Evolutionary conservation across 2,329 filamentous ascomycete species (phyloP).

Genomic region (Penicillium glabrum): DNA sequence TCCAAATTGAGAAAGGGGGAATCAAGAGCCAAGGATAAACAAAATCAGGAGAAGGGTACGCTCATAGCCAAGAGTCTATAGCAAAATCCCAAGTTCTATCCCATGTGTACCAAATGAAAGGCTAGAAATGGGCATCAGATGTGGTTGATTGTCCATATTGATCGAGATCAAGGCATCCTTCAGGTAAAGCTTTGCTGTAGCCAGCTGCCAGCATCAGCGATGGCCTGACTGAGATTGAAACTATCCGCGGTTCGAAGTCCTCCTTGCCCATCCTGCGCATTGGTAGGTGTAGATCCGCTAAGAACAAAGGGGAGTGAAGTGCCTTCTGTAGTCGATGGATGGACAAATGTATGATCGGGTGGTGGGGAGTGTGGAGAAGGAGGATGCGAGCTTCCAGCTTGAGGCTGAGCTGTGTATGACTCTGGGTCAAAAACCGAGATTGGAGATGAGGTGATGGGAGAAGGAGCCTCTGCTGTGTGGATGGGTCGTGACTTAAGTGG

Average conservation of each 20-base stretch:
- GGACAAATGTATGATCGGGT: background rate
- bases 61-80: background rate
- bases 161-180: conserved; percentile 24
- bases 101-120: background rate
- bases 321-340: conserved; percentile 9
- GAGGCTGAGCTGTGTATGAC: background rate
- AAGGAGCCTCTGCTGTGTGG: conserved; percentile 1
- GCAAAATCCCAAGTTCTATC: background rate
- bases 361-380: background rate
- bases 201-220: conserved; percentile 48
- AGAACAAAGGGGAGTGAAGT: conserved; percentile 31
- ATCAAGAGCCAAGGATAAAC: background rate
- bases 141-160: conserved; percentile 11
- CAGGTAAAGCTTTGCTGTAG: conserved; percentile 45
- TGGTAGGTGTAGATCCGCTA: conserved; percentile 32
- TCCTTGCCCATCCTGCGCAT: conserved; percentile 38
- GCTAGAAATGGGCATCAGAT: conserved; percentile 1
- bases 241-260: conserved; percentile 30
- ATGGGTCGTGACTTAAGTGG: background rate
- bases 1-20: background rate
- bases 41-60: background rate
- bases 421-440: background rate
- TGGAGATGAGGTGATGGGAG: background rate
- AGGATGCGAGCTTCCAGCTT: background rate
- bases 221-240: conserved; percentile 46